Evolutionary conservation across 805 yeast species (phyloP).

Genomic region (Cyberlindnera maritima): DNA sequence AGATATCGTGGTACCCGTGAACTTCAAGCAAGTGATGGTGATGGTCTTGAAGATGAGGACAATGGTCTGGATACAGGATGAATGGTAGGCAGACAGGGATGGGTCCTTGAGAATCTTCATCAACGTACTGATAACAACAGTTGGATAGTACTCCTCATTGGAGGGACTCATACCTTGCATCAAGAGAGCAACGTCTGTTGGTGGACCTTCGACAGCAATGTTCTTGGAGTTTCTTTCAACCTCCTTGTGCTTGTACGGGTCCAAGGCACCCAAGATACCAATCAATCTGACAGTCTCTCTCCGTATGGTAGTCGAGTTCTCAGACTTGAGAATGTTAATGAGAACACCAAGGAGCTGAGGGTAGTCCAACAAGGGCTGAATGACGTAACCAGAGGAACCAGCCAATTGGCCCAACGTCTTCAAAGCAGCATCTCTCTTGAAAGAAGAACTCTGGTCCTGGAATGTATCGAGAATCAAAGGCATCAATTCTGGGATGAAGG

Average conservation of each 20-base stretch:
- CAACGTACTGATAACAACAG: slow-evolving; percentile 85
- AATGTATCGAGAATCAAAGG: slow-evolving; percentile 83
- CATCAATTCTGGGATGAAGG: slow-evolving; percentile 75
- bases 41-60: slow-evolving; percentile 87
- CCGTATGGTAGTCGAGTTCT: slow-evolving; percentile 67
- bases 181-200: slow-evolving; percentile 83
- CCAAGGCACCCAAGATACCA: slow-evolving; percentile 95
- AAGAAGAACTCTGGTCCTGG: slow-evolving; percentile 88
- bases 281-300: slow-evolving; percentile 85
- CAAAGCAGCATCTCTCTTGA: slow-evolving; percentile 86
- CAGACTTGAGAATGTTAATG: slow-evolving; percentile 78
- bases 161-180: slow-evolving; percentile 96
- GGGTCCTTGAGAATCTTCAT: slow-evolving; percentile 83
- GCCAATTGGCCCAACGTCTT: slow-evolving; percentile 86
- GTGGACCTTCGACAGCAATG: slow-evolving; percentile 68
- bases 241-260: slow-evolving; percentile 93
- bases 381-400: slow-evolving; percentile 90
- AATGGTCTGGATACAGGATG: slow-evolving; percentile 90
- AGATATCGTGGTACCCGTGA: slow-evolving; percentile 82
- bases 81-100: slow-evolving; percentile 82
- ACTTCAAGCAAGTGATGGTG: slow-evolving; percentile 87
- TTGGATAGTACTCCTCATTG: slow-evolving; percentile 89
- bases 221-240: slow-evolving; percentile 69
- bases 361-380: slow-evolving; percentile 87
- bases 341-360: slow-evolving; percentile 85